These are phyloP conservation scores for Naganishia randhawae DNA, from an alignment of 768 basidiomycete genomes.

Conservation along the genomic window DNA sequence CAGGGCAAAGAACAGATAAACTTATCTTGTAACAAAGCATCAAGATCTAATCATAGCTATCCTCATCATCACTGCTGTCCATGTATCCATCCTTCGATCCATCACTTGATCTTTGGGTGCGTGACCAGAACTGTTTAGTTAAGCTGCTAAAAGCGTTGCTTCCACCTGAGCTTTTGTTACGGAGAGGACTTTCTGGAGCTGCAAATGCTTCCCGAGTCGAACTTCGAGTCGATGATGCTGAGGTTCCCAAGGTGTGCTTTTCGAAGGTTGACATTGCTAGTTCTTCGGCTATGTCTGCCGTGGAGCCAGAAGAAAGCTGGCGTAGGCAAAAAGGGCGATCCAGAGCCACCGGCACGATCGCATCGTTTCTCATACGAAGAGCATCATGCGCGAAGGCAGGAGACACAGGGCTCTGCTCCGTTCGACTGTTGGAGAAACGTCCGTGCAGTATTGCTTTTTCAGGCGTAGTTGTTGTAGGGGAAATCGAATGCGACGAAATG, in stretches of 20 bases:
- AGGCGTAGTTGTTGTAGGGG: neutral
- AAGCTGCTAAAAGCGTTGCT: neutral
- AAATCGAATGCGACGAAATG: neutral
- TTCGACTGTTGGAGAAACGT: neutral
- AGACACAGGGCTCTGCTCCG: conserved; percentile 4
- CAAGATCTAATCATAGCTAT: neutral
- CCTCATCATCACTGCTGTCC: conserved; percentile 12
- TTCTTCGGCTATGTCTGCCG: neutral
- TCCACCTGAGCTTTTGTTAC: neutral
- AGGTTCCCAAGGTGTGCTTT: neutral
- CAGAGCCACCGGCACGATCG: neutral
- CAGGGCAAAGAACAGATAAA: neutral
- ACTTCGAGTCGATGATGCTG: neutral
- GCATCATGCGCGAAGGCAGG: conserved; percentile 5
- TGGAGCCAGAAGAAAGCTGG: neutral
- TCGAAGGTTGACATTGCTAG: neutral
- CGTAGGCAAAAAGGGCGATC: conserved; percentile 10
- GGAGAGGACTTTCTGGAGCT: neutral
- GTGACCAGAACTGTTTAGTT: neutral
- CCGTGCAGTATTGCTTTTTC: neutral
- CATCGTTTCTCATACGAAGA: neutral
- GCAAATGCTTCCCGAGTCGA: neutral
- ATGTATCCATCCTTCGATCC: conserved; percentile 10
- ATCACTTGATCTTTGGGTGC: neutral
- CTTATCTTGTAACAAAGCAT: neutral